Percentiles rank a stretch among this genome's conserved stretches.
Conservation (phyloP, 2,329 filamentous ascomycete species). For the Torrubiellomyces zombiae region DNA sequence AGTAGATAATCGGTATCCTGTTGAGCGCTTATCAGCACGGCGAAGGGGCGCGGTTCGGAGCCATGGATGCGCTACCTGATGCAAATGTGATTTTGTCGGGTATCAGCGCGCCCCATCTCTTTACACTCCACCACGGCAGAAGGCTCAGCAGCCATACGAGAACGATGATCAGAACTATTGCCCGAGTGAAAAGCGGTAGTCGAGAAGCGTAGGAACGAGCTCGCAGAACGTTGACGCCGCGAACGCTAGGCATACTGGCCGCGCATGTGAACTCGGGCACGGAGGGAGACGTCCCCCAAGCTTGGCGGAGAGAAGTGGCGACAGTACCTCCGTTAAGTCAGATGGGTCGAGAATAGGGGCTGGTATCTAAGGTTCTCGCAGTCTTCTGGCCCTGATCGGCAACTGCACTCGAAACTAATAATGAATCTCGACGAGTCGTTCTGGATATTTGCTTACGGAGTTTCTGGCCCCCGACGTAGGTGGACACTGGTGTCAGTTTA, state of each 20-base stretch:
- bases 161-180: slow-evolving; percentile 48
- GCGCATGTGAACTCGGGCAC: background rate
- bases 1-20: slow-evolving; percentile 86
- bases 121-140: slow-evolving; percentile 54
- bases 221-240: slow-evolving; percentile 49
- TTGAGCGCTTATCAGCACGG: background rate
- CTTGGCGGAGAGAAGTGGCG: background rate
- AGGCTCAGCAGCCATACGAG: slow-evolving; percentile 46
- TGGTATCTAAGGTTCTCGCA: too few relatives aligned
- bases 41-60: background rate
- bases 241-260: slow-evolving; percentile 6
- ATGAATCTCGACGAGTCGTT: too few relatives aligned
- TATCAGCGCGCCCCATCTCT: slow-evolving; percentile 62
- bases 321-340: background rate
- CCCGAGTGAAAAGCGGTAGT: slow-evolving; percentile 74
- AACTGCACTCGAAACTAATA: too few relatives aligned
- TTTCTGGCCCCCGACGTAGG: too few relatives aligned
- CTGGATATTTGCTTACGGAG: too few relatives aligned
- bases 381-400: too few relatives aligned
- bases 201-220: slow-evolving; percentile 69
- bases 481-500: too few relatives aligned
- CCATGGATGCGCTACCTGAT: slow-evolving; percentile 38
- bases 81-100: slow-evolving; percentile 58
- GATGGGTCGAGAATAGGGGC: too few relatives aligned
- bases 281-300: background rate